Evolutionary conservation across 305 asterid genomes (phyloP), one percentile per base, ranked within the genome.

Genomic region (Fraxinus angustifolia): DNA sequence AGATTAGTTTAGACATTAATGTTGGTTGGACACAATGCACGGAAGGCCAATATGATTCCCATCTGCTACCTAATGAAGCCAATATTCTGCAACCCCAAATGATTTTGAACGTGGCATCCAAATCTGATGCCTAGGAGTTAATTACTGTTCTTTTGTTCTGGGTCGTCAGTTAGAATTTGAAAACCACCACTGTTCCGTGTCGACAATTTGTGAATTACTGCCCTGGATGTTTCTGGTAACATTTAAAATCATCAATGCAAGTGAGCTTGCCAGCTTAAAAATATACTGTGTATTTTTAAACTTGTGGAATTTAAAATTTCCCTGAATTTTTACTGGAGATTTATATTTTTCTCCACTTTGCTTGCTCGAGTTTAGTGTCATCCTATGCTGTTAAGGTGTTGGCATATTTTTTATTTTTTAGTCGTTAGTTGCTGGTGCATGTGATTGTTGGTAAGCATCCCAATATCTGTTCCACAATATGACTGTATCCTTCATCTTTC

Each of bases 401-500:
- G 68, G 5, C 73, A 67, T 12, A 26, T 26, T 67, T 67, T 40
- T 77, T 21, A 50, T 21, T 75, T 56, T 19, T 56, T 19, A 23
- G 30, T 68, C 82, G 65, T 33, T 78, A 73, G 78, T 78, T 75
- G 67, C 60, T 30, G 74, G 38, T 79, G 45, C 73, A 31, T 68
- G 77, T 77, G 56, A 7, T 73, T 53, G 17, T 76, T 53, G 42
- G 62, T 56, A 53, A 81, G 62, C 78, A 8, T 84, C 42, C 77
- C 81, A 81, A 76, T 81, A 23, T 53, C 60, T 38, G 30, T 78
- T 75, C 35, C 34, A 35, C 56, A 17, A 28, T 74, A 23, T 81
- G 68, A 58, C 42, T 16, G 26, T 23, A 3, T 78, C 42, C 62
- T 70, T 73, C 53, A 23, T 82, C 48, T 77, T 82, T 76, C 90